These are phyloP conservation scores for Alternaria brassicae DNA, from an alignment of 2,329 filamentous ascomycete species.

Conservation along the genomic window DNA sequence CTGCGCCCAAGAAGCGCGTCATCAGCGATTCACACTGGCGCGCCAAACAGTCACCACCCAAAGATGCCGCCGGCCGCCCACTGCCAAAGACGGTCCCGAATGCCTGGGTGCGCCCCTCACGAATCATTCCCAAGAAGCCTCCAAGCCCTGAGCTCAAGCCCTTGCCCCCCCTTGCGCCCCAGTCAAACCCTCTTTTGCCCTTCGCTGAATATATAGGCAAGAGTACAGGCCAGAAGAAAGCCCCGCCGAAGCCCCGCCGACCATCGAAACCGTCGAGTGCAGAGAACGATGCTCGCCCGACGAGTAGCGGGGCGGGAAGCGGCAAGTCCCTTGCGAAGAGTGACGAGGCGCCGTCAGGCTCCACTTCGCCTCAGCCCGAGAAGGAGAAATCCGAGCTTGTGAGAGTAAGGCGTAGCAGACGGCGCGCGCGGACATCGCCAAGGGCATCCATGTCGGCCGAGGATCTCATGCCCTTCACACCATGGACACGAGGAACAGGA, in stretches of 20 bases:
- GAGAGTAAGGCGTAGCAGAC: conserved; percentile 38
- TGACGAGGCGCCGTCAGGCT: conserved; percentile 25
- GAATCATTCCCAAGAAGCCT: conserved; percentile 31
- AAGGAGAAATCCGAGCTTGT: conserved; percentile 36
- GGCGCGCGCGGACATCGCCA: conserved; percentile 41
- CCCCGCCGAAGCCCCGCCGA: conserved; percentile 32
- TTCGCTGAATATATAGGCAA: conserved; percentile 38
- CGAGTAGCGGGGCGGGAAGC: conserved; percentile 45
- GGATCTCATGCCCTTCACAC: conserved; percentile 31
- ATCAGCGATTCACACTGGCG: conserved; percentile 91
- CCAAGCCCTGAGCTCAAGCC: conserved; percentile 17
- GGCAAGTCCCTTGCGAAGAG: conserved; percentile 32
- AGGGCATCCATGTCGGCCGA: conserved; percentile 43
- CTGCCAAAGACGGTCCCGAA: conserved; percentile 47
- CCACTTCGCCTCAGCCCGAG: conserved; percentile 29
- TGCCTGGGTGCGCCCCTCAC: conserved; percentile 49
- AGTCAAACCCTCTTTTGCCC: conserved; percentile 26
- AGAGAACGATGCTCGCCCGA: conserved; percentile 42
- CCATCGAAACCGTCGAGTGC: conserved; percentile 42
- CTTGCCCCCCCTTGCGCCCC: conserved; percentile 16
- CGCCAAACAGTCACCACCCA: conserved; percentile 59
- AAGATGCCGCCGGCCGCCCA: conserved; percentile 36
- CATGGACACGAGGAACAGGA: conserved; percentile 22
- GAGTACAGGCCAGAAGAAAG: conserved; percentile 36
- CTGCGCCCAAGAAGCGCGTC: conserved; percentile 85